Base-by-base conservation (phyloP, 306 rosid genomes). In the Arachis hypogaea region DNA sequence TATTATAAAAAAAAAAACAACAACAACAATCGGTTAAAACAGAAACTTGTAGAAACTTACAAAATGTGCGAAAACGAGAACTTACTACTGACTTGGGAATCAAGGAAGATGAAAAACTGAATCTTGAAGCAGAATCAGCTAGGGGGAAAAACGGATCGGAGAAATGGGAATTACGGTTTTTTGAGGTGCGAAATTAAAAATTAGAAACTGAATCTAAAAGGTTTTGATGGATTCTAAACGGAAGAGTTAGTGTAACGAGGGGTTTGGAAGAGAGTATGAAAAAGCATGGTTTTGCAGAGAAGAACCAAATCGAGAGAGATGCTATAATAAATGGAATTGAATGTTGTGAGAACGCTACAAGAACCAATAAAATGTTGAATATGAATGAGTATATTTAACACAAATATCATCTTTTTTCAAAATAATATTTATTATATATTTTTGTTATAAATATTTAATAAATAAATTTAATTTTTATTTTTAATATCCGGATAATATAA, bases 41-140 rank as follows among this genome's bases (percentile, higher is more conserved):
- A 18, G 28, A 14, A 52, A 52, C 28, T 40, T 38, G 68, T 75
- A 52, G 10, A n/a, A 52, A 52, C 1, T n/a, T 2, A 33, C 4
- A 33, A 33, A 33, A 33, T 0, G 61, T 59, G 46, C 9, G 3
- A 38, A 56, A 66, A 61, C 30, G 6, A 4, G 0, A 46, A 61
- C 65, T 69, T 60, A 38, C 8, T 10, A 66, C 55, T 45, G 43
- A 62, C 57, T 75, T 41, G 54, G 68, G 55, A 74, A 78, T 69
- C 12, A 80, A 66, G 66, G n/a, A 73, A 68, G 42, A 63, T 29
- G 59, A 33, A 14, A 52, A 28, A 76, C 72, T 29, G 70, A 71
- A 43, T 68, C 57, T 14, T 42, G 36, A 63, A 2, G 46, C 12
- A 7, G 22, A 63, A 63, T 38, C 57, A 30, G 71, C 11, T 12